phyloP scores from a whole-genome alignment of 306 rosid genomes.

The Vigna trinervia region DNA sequence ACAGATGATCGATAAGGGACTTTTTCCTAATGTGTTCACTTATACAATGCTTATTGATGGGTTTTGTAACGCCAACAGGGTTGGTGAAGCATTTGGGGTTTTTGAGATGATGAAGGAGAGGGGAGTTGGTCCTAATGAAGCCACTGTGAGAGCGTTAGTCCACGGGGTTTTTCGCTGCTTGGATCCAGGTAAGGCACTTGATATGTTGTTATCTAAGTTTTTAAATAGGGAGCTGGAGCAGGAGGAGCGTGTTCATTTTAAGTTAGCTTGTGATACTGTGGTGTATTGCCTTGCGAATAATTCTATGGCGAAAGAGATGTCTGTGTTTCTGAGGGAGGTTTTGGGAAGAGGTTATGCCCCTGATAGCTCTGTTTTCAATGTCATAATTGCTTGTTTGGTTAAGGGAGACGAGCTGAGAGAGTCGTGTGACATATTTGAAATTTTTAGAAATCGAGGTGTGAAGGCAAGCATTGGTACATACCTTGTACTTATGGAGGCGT shows the following conservation, averaged over 20 bases:
- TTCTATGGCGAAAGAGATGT: conserved; percentile 65
- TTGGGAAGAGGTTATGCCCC: conserved; percentile 65
- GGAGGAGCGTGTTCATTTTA: conserved; percentile 29
- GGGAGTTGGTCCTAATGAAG: conserved; percentile 68
- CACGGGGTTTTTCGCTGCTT: conserved; percentile 77
- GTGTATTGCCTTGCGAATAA: conserved; percentile 67
- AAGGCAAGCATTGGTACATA: conserved; percentile 63
- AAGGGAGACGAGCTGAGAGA: conserved; percentile 62
- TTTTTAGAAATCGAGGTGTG: conserved; percentile 57
- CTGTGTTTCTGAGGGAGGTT: conserved; percentile 55
- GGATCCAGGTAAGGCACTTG: conserved; percentile 66
- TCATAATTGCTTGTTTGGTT: conserved; percentile 69
- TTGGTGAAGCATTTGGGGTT: conserved; percentile 70
- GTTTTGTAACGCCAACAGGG: conserved; percentile 75
- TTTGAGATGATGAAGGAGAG: conserved; percentile 74
- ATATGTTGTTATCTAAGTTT: conserved; percentile 58
- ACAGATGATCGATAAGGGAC: conserved; percentile 77
- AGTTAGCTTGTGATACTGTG: conserved; percentile 69
- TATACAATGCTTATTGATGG: conserved; percentile 83
- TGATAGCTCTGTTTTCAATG: conserved; percentile 60
- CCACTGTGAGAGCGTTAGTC: conserved; percentile 77
- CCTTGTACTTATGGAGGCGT: conserved; percentile 67
- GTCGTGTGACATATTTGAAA: conserved; percentile 57
- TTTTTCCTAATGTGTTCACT: conserved; percentile 75
- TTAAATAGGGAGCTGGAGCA: conserved; percentile 52